phyloP scores from a whole-genome alignment of 1,139 yeast species.

The Yamadazyma mexicana region DNA sequence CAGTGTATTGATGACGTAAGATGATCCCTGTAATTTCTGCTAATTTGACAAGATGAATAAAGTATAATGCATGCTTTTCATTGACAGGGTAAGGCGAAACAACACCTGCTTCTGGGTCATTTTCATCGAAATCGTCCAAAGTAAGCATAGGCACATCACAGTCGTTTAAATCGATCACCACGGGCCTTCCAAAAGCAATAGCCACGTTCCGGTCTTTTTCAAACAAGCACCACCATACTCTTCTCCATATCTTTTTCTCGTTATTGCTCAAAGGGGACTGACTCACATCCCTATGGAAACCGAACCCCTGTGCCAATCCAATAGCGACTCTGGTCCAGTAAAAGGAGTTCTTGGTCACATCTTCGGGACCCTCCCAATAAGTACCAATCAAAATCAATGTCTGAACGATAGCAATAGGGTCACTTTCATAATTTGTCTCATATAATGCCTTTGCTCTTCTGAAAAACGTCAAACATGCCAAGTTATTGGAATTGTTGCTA shows the following conservation, averaged over 20 bases:
- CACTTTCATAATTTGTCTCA: slow-evolving; percentile 72
- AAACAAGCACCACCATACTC: slow-evolving; percentile 82
- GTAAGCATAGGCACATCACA: slow-evolving; percentile 78
- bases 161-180: slow-evolving; percentile 67
- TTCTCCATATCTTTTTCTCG: slow-evolving; percentile 63
- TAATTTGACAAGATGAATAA: slow-evolving; percentile 65
- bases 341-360: slow-evolving; percentile 69
- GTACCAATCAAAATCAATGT: slow-evolving; percentile 65
- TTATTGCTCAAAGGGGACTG: slow-evolving; percentile 29
- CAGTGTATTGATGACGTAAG: slow-evolving; percentile 69
- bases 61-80: slow-evolving; percentile 52
- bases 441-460: slow-evolving; percentile 76
- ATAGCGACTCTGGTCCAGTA: slow-evolving; percentile 80
- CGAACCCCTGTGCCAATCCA: slow-evolving; percentile 76
- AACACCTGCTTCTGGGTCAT: slow-evolving; percentile 47
- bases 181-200: slow-evolving; percentile 78
- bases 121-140: slow-evolving; percentile 62
- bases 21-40: slow-evolving; percentile 77
- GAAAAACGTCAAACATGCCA: slow-evolving; percentile 66
- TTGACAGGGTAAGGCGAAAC: slow-evolving; percentile 47
- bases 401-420: slow-evolving; percentile 66
- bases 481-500: slow-evolving; percentile 52
- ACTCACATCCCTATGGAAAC: slow-evolving; percentile 61
- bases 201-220: slow-evolving; percentile 71
- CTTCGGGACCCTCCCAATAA: slow-evolving; percentile 81